These are phyloP conservation scores for Pelargonium citronellum DNA, from an alignment of 441 rosid genomes.

Conservation along the genomic window DNA sequence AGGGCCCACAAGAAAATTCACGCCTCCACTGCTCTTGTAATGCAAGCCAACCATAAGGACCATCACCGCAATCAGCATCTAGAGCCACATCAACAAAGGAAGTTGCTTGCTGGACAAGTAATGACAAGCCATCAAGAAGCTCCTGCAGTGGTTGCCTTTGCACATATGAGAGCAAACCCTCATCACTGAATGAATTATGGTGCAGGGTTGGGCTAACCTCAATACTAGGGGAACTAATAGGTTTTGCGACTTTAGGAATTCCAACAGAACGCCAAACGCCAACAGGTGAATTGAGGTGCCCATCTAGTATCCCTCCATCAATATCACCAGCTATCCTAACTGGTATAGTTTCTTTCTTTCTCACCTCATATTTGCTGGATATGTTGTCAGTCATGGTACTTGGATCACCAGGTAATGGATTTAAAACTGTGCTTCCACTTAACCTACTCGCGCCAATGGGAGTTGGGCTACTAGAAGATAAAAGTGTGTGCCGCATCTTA, in stretches of 20 bases:
- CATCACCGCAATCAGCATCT: constrained; percentile 93
- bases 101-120: constrained; percentile 97
- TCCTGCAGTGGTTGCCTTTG: constrained; percentile 93
- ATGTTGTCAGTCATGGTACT: constrained; percentile 72
- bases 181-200: constrained; percentile 69
- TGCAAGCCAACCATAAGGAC: constrained; percentile 99
- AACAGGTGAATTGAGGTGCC: constrained; percentile 80
- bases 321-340: constrained; percentile 91
- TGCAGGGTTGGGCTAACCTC: constrained; percentile 71
- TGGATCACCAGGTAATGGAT: constrained; percentile 70
- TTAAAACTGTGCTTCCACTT: constrained; percentile 51
- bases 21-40: constrained; percentile 97
- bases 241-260: constrained; percentile 73
- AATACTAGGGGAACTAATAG: constrained; percentile 57
- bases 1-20: constrained; percentile 94
- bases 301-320: constrained; percentile 76
- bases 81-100: constrained; percentile 91
- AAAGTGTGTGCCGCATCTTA: constrained; percentile 68
- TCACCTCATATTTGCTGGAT: constrained; percentile 66
- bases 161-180: constrained; percentile 73
- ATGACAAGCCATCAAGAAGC: constrained; percentile 81
- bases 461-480: constrained; percentile 42
- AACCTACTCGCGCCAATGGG: constrained; percentile 59
- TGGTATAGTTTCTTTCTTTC: constrained; percentile 85
- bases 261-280: constrained; percentile 98